phyloP scores from a whole-genome alignment of 1,284 basidiomycete species.

The Apiotrichum montevideense region DNA sequence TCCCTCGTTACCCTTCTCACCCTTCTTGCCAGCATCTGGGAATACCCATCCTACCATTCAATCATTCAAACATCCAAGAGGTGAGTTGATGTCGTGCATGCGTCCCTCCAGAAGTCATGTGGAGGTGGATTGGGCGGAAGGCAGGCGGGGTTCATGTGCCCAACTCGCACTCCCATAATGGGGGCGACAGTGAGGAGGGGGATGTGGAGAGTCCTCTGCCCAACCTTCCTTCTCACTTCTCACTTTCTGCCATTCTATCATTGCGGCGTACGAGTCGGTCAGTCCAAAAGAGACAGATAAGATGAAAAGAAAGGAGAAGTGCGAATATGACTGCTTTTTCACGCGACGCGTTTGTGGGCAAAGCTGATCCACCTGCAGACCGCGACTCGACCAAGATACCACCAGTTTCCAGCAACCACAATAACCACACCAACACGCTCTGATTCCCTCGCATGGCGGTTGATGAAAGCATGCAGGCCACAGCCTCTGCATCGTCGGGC shows the following conservation, averaged over 20 bases:
- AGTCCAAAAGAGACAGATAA: background rate
- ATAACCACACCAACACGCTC: background rate
- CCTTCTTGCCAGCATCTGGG: background rate
- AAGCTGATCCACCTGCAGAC: background rate
- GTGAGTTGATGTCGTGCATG: constrained; percentile 1
- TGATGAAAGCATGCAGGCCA: background rate
- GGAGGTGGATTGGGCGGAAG: background rate
- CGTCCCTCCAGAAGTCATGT: constrained; percentile 2
- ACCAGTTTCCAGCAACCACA: background rate
- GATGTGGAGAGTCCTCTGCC: background rate
- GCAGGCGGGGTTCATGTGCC: background rate
- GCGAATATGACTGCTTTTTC: background rate
- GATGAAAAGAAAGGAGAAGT: background rate
- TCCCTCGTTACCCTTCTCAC: background rate
- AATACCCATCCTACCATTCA: background rate
- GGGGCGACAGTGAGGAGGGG: no score
- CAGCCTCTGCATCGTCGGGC: background rate
- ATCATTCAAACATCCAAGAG: background rate
- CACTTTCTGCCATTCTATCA: background rate
- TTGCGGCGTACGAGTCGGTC: no score
- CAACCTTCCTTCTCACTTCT: background rate
- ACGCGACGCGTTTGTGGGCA: background rate
- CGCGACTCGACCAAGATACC: no score
- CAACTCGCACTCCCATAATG: background rate
- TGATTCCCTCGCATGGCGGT: background rate